Evolutionary conservation across 306 rosid species (phyloP).

Genomic region (Acacia crassicarpa): DNA sequence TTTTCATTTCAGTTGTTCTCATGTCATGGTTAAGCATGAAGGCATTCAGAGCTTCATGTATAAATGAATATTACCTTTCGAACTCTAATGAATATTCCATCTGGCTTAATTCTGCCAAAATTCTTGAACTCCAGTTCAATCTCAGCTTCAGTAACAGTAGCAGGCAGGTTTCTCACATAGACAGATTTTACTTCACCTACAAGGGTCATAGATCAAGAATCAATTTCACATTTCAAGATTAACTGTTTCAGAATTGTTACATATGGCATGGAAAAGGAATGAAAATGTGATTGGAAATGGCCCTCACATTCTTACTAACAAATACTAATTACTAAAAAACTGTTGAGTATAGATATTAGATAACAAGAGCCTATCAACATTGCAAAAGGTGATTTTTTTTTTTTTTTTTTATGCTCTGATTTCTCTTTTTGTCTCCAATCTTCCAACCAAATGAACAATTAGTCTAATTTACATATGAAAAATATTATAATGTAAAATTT

Average conservation of each 20-base stretch:
- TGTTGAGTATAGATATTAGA: background rate
- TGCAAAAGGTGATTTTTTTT: background rate
- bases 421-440: background rate
- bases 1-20: constrained; percentile 29
- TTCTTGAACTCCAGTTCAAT: constrained; percentile 74
- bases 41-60: background rate
- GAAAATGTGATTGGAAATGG: background rate
- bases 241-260: background rate
- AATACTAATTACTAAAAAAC: background rate
- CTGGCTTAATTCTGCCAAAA: constrained; percentile 78
- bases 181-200: constrained; percentile 90
- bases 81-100: constrained; percentile 85
- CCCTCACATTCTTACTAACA: background rate
- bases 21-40: background rate
- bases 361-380: background rate
- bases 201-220: constrained; percentile 33
- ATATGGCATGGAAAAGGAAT: background rate
- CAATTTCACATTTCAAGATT: constrained; percentile 26
- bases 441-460: background rate
- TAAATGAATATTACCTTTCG: constrained; percentile 57
- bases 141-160: constrained; percentile 75
- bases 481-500: background rate
- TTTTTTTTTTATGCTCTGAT: background rate
- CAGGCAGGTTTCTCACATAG: constrained; percentile 87
- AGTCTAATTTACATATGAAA: background rate